A percentile compares a stretch with the other conserved stretches of the same genome.
phyloP scores from a whole-genome alignment of 2,329 filamentous ascomycete genomes.

The Metarhizium brunneum region DNA sequence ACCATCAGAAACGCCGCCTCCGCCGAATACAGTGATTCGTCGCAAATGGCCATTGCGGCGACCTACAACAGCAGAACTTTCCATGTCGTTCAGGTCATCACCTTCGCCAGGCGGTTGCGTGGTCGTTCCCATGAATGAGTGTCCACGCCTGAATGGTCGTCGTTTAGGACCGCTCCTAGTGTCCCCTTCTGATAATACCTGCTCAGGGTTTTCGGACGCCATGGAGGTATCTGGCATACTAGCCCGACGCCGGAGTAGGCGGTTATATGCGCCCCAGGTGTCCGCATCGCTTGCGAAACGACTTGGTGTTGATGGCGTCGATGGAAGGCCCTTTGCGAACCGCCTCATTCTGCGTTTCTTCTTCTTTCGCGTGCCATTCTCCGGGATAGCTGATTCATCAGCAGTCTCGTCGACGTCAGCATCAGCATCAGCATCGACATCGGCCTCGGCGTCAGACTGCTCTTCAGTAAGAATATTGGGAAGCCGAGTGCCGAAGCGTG shows the following conservation, averaged over 20 bases:
- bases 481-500: conserved; percentile 36
- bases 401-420: conserved; percentile 51
- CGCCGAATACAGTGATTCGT: conserved; percentile 55
- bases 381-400: conserved; percentile 54
- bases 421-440: conserved; percentile 30
- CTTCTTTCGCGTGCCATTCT: conserved; percentile 31
- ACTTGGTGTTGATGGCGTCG: conserved; percentile 57
- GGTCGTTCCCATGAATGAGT: conserved; percentile 45
- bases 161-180: conserved; percentile 52
- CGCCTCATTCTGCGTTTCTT: conserved; percentile 55
- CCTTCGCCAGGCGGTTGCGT: conserved; percentile 32
- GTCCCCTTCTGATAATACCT: conserved; percentile 67
- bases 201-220: conserved; percentile 37
- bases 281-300: conserved; percentile 33
- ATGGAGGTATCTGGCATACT: conserved; percentile 51
- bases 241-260: conserved; percentile 52
- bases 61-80: conserved; percentile 35
- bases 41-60: conserved; percentile 55
- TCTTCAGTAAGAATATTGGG: conserved; percentile 46
- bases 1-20: conserved; percentile 55
- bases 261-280: conserved; percentile 30
- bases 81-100: conserved; percentile 42
- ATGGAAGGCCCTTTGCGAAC: conserved; percentile 44
- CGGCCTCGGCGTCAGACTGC: conserved; percentile 32
- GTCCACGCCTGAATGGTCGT: conserved; percentile 43